Percentiles rank a stretch among this genome's conserved stretches.
These are phyloP conservation scores for Termitomyces sp. DNA, from an alignment of 768 basidiomycete genomes.

Conservation along the genomic window DNA sequence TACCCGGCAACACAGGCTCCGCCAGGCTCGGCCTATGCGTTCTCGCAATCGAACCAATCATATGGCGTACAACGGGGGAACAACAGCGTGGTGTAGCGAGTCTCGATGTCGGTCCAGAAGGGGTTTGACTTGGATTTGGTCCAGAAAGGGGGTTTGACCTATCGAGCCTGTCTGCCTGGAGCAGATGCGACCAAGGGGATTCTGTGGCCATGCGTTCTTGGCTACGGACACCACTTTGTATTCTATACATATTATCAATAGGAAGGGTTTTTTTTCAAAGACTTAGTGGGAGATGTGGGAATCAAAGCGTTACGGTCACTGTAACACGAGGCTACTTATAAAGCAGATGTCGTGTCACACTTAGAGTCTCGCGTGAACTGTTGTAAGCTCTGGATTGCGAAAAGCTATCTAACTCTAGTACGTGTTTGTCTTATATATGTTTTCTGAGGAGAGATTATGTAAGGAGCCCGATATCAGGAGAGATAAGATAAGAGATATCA, in stretches of 20 bases:
- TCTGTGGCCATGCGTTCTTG: conserved; percentile 17
- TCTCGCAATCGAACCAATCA: conserved; percentile 12
- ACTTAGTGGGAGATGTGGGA: neutral
- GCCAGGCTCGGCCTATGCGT: conserved; percentile 11
- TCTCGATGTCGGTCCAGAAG: neutral
- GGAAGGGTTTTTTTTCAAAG: conserved; percentile 6
- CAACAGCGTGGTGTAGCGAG: conserved; percentile 13
- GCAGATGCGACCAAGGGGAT: conserved; percentile 11
- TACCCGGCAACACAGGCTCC: conserved; percentile 7
- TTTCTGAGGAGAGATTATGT: no score
- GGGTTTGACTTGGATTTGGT: no score
- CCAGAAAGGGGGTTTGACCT: conserved; percentile 9
- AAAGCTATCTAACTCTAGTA: no score
- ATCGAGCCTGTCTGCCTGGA: conserved; percentile 14
- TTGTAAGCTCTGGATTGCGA: no score
- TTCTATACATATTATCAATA: conserved; percentile 10
- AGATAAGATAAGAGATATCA: no score
- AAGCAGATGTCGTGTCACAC: no score
- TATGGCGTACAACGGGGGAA: conserved; percentile 13
- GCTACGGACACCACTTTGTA: conserved; percentile 4
- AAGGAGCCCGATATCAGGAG: no score
- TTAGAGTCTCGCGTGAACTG: no score
- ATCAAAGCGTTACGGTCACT: neutral
- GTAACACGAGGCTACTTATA: no score
- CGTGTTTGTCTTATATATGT: no score